Evolutionary conservation across 2,329 filamentous ascomycete genomes (phyloP).

Genomic region (Metarhizium anisopliae): DNA sequence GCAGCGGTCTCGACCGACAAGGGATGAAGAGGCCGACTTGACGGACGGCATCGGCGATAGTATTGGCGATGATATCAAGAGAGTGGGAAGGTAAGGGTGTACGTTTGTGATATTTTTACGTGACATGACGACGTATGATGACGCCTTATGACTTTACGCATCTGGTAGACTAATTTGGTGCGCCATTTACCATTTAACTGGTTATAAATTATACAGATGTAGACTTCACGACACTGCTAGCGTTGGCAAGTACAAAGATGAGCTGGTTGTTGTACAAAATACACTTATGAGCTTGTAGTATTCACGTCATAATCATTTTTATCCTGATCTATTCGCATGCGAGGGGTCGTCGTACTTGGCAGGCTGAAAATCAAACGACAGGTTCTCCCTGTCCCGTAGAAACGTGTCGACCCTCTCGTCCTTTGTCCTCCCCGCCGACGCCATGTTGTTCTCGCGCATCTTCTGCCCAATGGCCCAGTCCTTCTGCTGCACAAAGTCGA

Average conservation of each 20-base stretch:
- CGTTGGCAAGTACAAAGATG: too few relatives aligned
- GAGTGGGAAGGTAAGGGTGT: background rate
- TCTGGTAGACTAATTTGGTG: background rate
- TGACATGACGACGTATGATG: background rate
- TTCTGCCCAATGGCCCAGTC: slow-evolving; percentile 56
- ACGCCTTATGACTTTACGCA: slow-evolving; percentile 1
- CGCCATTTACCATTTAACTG: background rate
- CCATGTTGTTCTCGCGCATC: slow-evolving; percentile 42
- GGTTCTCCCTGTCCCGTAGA: slow-evolving; percentile 58
- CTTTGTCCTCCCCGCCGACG: slow-evolving; percentile 41
- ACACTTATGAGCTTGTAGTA: background rate
- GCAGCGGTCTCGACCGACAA: background rate
- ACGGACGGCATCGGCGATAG: slow-evolving; percentile 1
- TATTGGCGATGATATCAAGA: slow-evolving; percentile 1
- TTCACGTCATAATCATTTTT: too few relatives aligned
- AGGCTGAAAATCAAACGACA: slow-evolving; percentile 23
- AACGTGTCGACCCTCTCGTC: slow-evolving; percentile 70
- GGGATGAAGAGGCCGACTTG: background rate
- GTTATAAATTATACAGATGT: background rate
- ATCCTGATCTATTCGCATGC: slow-evolving; percentile 3
- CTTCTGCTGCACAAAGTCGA: slow-evolving; percentile 59
- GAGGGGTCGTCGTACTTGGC: slow-evolving; percentile 18
- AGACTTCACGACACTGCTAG: background rate
- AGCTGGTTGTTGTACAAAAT: too few relatives aligned
- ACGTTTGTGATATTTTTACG: background rate